A percentile compares a stretch with the other conserved stretches of the same genome.
Evolutionary conservation across 192 early-diverging fungal genomes (phyloP).

Genomic region (Coemansia erecta): DNA sequence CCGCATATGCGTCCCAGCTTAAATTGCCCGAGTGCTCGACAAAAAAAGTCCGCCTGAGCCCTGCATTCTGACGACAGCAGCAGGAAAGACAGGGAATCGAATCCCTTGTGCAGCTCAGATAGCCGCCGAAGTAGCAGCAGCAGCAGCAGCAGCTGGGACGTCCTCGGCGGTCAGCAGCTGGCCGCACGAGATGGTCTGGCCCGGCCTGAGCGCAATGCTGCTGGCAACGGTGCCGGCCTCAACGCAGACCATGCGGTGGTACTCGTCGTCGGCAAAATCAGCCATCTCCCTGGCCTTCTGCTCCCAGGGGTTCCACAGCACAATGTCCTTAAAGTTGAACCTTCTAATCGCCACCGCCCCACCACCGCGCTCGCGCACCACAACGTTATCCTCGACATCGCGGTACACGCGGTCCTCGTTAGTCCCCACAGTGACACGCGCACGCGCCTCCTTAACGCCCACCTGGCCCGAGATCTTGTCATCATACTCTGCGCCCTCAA

Average conservation of each 20-base stretch:
- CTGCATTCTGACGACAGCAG: too few species aligned
- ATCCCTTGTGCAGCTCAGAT: too few species aligned
- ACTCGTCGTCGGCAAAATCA: constrained; percentile 89
- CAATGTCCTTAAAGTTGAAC: constrained; percentile 55
- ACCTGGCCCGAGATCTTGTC: constrained; percentile 68
- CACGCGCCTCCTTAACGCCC: constrained; percentile 43
- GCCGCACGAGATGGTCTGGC: constrained; percentile 68
- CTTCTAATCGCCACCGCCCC: constrained; percentile 24
- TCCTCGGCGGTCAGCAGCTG: constrained; percentile 58
- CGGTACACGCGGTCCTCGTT: constrained; percentile 89
- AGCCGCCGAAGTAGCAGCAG: too few species aligned
- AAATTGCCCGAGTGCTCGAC: too few species aligned
- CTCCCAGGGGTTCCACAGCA: constrained; percentile 97
- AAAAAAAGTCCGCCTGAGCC: too few species aligned
- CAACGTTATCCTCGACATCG: constrained; percentile 57
- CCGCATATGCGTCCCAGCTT: too few species aligned
- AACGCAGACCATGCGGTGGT: constrained; percentile 85
- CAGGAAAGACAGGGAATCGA: too few species aligned
- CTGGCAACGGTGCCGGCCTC: constrained; percentile 77
- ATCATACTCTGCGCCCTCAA: constrained; percentile 60
- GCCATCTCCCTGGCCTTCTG: constrained; percentile 85
- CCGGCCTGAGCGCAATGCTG: constrained; percentile 62
- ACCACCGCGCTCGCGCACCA: constrained; percentile 18
- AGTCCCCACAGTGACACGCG: constrained; percentile 57
- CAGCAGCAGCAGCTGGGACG: neutral